phyloP scores from a whole-genome alignment of 148 eudicot species.

The Amaranthus cruentus region DNA sequence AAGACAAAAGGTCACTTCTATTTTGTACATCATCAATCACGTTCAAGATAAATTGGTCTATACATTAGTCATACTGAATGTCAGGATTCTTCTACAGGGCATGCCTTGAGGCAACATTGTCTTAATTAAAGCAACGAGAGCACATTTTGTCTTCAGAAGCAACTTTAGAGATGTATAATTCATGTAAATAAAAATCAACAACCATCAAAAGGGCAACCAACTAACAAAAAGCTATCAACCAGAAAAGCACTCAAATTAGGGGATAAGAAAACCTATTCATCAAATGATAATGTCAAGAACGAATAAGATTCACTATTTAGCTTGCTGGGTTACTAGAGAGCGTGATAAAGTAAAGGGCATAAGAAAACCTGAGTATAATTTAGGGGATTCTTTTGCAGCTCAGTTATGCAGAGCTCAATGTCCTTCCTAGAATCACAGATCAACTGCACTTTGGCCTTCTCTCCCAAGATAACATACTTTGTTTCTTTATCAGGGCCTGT shows the following conservation, averaged over 20 bases:
- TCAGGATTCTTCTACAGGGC: neutral
- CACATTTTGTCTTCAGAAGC: too few species aligned
- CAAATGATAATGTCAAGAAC: neutral
- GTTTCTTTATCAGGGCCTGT: constrained; percentile 76
- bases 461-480: constrained; percentile 81
- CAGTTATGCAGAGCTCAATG: constrained; percentile 58
- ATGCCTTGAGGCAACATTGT: neutral
- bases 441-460: constrained; percentile 90
- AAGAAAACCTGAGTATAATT: constrained; percentile 79
- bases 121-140: neutral
- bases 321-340: neutral
- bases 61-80: neutral
- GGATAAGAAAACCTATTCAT: neutral
- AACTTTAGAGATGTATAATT: neutral
- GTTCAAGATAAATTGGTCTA: too few species aligned
- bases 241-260: neutral
- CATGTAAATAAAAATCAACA: neutral
- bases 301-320: neutral
- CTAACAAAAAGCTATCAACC: neutral
- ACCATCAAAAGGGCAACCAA: neutral
- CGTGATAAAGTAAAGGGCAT: neutral
- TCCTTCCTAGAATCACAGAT: constrained; percentile 74
- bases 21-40: too few species aligned
- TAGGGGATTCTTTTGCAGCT: constrained; percentile 82
- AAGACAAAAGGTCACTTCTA: too few species aligned